Base-by-base conservation (phyloP, 2,329 filamentous ascomycete species). In the Xylaria polymorpha region DNA sequence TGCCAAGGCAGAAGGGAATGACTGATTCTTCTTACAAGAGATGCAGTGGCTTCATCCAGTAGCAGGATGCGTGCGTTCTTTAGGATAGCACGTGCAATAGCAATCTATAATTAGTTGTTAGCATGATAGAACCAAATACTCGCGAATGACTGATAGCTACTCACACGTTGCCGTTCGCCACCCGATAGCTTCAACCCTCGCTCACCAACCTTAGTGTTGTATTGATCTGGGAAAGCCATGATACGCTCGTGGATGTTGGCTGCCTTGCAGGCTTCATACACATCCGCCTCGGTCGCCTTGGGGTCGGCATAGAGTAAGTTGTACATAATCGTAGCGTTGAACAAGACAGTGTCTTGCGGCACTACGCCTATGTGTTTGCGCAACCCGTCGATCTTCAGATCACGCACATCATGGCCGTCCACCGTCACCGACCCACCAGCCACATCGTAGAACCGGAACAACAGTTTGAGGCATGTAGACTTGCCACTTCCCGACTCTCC, bases 41-140 rank as follows among this genome's bases (percentile, higher is more conserved):
- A 90, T 0, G 89, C 91, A 3, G 92, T 92, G 0, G 91, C 88
- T 77, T 93, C 91, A 73, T 93, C 91, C 0, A 93, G 83, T 67
- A 93, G 85, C 32, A 93, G 84, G 63, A 93, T 88, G 61, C 89
- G 89, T 0, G 91, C 88, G 58, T 89, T 88, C 77, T 92, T 91
- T 55, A 93, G 83, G 15, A 93, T 84, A 0, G 91, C 89, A 15
- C 91, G 86, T 0, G 87, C 87, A 66, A 89, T 90, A 2, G 87
- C 87, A 56, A 87, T 77, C 80, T 81, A 35, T 60, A 22, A 4
- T 20, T 1, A 39, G 20, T 59, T 62, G 0, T 68, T 2, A 50
- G 37, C 2, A 25, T 20, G 39, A 35, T 15, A 25, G 12, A 59
- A 43, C 41, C 12, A 2, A 35, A 35, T 57, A 39, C 18, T 73